Evolutionary conservation across 257 asterid genomes (phyloP), one percentile per base, ranked within the genome.

Genomic region (Nicotiana paniculata): DNA sequence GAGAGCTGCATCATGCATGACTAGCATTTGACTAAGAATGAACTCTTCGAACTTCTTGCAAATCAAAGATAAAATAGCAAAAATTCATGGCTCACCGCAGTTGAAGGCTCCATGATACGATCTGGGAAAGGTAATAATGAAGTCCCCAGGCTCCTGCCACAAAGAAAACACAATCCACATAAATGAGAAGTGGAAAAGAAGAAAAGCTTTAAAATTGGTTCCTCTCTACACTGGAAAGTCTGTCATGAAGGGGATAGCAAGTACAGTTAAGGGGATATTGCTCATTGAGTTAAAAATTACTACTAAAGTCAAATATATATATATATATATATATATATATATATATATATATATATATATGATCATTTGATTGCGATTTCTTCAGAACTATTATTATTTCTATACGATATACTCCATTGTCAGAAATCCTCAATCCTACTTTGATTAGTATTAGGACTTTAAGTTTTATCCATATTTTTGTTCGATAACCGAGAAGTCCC

Each of bases 71-170:
- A 79, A 78, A 63, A 26, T 82, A 81, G 77, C 75, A 72, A 48
- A 15, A 69, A 33, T 61, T 17, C 80, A 70, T 63, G 78, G 81
- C 93, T 91, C 86, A 95, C 99, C 99, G 46, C 93, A 87, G 95
- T 95, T 95, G 91, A 95, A 95, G 86, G 98, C 99, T 86, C 97
- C 97, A 77, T 95, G 99, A 89, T 91, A 54, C n/a, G n/a, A n/a
- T n/a, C n/a, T n/a, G n/a, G n/a, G n/a, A n/a, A n/a, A n/a, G n/a
- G n/a, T n/a, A n/a, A n/a, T n/a, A n/a, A 95, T 97, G 68, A 95
- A 95, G 88, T 95, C 92, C 82, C 99, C 99, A 74, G 99, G 99
- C 91, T 95, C 99, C 99, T 95, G 93, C 68, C 85, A 86, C 65
- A 74, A 43, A 68, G 43, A 26, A 39, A 7, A 77, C 62, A 48